These are phyloP conservation scores for Gliomastix tumulicola DNA, from an alignment of 2,329 filamentous ascomycete species.

Conservation along the genomic window DNA sequence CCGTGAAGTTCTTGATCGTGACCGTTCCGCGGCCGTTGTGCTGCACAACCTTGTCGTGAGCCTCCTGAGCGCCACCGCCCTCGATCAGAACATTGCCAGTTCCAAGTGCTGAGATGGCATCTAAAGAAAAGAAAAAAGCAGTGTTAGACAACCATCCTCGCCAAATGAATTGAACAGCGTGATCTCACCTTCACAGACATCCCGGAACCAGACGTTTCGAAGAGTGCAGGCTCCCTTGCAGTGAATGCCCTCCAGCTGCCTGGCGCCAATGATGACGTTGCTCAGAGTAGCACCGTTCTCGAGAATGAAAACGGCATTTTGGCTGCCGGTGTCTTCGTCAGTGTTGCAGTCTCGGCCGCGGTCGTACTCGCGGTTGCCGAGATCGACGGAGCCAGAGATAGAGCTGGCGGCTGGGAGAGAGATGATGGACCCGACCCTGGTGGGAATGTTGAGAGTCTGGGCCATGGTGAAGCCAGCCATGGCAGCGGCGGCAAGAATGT, in stretches of 20 bases:
- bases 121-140: not conserved
- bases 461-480: conserved; percentile 4
- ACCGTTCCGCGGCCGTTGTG: conserved; percentile 24
- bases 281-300: conserved; percentile 26
- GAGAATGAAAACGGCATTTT: conserved; percentile 29
- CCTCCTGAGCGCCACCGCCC: conserved; percentile 23
- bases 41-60: conserved; percentile 23
- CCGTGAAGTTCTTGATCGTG: conserved; percentile 20
- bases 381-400: conserved; percentile 10
- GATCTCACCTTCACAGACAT: conserved; percentile 34
- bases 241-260: conserved; percentile 34
- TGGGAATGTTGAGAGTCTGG: conserved; percentile 13
- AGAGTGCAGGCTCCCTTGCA: conserved; percentile 30
- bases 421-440: conserved; percentile 11
- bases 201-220: conserved; percentile 37
- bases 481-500: conserved; percentile 1
- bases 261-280: conserved; percentile 34
- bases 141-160: not conserved
- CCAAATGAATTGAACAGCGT: conserved; percentile 19
- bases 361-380: conserved; percentile 11
- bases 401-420: conserved; percentile 9
- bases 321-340: conserved; percentile 13
- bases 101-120: conserved; percentile 1
- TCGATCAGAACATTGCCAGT: conserved; percentile 1
- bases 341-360: conserved; percentile 10